These are phyloP conservation scores for Hemisphaericaspora lyxosophila DNA, from an alignment of 1,139 yeast species.

Conservation along the genomic window DNA sequence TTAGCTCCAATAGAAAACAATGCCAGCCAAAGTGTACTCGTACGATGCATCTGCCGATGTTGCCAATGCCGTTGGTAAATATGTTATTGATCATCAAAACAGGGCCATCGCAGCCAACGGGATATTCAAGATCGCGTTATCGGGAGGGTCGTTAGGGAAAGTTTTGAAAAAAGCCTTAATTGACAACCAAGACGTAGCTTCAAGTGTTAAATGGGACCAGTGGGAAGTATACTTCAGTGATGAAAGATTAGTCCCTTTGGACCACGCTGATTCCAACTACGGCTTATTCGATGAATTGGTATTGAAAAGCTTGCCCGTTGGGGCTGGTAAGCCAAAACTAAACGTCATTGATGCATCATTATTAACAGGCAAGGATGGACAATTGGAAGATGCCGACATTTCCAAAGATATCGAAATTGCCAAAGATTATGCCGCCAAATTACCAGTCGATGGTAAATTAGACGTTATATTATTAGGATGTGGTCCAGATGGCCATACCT, in stretches of 20 bases:
- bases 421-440: slow-evolving; percentile 42
- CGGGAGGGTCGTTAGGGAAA: slow-evolving; percentile 88
- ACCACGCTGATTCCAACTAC: slow-evolving; percentile 66
- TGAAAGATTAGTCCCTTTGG: slow-evolving; percentile 68
- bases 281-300: slow-evolving; percentile 62
- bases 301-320: slow-evolving; percentile 40
- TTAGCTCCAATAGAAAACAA: no score
- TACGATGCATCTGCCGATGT: slow-evolving; percentile 56
- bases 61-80: slow-evolving; percentile 57
- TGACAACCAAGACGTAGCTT: slow-evolving; percentile 47
- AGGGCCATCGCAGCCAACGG: slow-evolving; percentile 40
- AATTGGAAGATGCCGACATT: slow-evolving; percentile 32
- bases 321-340: slow-evolving; percentile 39
- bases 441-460: slow-evolving; percentile 42
- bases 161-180: slow-evolving; percentile 71
- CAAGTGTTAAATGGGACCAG: slow-evolving; percentile 57
- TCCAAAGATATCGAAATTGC: slow-evolving; percentile 52
- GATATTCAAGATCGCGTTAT: slow-evolving; percentile 72
- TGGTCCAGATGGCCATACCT: slow-evolving; percentile 82
- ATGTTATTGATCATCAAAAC: slow-evolving; percentile 56
- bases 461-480: slow-evolving; percentile 70
- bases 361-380: slow-evolving; percentile 48
- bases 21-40: slow-evolving; percentile 48
- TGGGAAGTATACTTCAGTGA: slow-evolving; percentile 75
- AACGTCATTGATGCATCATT: slow-evolving; percentile 51